phyloP scores from a whole-genome alignment of 352 stramenopile species.

The Phytophthora tentaculata region DNA sequence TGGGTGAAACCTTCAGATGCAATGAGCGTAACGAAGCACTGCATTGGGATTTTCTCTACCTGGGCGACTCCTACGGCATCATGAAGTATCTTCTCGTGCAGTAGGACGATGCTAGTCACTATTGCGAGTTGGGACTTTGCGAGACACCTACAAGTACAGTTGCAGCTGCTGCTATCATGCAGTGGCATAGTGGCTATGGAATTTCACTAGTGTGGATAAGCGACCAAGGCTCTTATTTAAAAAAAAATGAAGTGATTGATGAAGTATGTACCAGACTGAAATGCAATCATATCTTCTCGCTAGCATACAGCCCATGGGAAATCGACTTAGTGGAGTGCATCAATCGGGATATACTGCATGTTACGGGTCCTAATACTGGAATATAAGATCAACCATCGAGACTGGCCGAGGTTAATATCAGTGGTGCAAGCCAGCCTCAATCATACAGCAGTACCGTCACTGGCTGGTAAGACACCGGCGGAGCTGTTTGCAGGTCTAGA shows the following conservation, averaged over 20 bases:
- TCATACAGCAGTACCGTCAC: not conserved
- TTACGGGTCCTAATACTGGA: not conserved
- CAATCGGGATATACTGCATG: not conserved
- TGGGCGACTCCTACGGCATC: not conserved
- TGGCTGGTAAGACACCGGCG: not conserved
- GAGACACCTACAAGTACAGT: not conserved
- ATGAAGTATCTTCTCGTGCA: not conserved
- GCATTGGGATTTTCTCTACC: not conserved
- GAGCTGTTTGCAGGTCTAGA: not conserved
- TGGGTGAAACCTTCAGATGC: not conserved
- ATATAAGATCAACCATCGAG: not conserved
- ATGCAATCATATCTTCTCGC: not conserved
- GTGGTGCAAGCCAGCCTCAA: not conserved
- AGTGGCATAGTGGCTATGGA: not conserved
- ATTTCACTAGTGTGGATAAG: not conserved
- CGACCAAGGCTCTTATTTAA: not conserved
- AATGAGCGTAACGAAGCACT: not conserved
- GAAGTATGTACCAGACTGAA: not conserved
- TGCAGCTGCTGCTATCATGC: not conserved
- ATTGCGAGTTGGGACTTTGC: not conserved
- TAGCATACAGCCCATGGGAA: not conserved
- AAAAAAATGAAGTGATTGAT: not conserved
- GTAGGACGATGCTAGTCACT: not conserved
- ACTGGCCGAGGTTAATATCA: not conserved
- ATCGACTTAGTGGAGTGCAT: not conserved